Evolutionary conservation across 352 stramenopile species (phyloP).

Genomic region (Saprolegnia parasitica): DNA sequence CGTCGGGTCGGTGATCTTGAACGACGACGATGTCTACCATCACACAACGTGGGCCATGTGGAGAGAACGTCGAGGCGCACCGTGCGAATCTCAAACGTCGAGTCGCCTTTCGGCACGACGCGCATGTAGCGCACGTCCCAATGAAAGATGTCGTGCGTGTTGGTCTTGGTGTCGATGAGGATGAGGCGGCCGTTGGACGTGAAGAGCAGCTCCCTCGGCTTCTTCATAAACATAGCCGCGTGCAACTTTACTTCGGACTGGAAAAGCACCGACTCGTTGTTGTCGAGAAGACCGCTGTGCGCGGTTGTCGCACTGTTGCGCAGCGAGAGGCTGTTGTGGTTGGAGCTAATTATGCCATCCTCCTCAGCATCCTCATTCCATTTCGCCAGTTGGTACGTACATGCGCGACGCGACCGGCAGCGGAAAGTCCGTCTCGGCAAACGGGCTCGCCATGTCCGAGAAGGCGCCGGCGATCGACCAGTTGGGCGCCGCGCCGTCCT

Average conservation of each 20-base stretch:
- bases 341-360: neutral
- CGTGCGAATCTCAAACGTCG: conserved; percentile 21
- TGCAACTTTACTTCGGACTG: conserved; percentile 16
- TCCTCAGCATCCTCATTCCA: neutral
- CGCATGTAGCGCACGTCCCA: conserved; percentile 10
- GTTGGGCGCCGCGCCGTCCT: neutral
- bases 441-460: neutral
- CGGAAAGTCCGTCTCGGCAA: conserved; percentile 36
- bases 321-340: neutral
- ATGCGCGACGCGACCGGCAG: neutral
- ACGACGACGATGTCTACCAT: conserved; percentile 16
- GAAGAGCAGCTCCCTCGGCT: conserved; percentile 8
- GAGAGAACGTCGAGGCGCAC: neutral
- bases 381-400: neutral
- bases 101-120: conserved; percentile 15
- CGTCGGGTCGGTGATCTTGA: conserved; percentile 16
- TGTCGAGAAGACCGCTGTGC: neutral
- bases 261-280: conserved; percentile 17
- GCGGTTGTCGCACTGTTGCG: neutral
- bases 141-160: neutral
- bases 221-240: conserved; percentile 21
- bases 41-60: neutral
- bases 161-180: conserved; percentile 8
- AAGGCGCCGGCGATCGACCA: conserved; percentile 8
- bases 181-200: conserved; percentile 23